Conservation (phyloP, 2,329 filamentous ascomycete genomes). For the Lasiodiplodia hormozganensis region DNA sequence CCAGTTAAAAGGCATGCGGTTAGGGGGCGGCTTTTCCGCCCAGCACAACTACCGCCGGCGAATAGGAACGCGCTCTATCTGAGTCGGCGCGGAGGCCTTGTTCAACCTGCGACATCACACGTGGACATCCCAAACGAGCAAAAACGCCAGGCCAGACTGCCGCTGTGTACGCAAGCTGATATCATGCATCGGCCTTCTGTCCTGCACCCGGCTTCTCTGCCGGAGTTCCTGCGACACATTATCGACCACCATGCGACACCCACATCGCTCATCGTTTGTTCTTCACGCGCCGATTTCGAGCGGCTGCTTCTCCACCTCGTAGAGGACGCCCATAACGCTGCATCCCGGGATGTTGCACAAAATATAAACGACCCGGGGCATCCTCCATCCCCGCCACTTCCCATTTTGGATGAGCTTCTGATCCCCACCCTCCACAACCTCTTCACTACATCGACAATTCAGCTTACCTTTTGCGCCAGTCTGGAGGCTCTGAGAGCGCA, state of each 20-base stretch:
- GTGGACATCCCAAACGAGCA: constrained; percentile 15
- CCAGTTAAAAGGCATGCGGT: background rate
- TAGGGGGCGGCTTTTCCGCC: background rate
- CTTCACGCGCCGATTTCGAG: constrained; percentile 69
- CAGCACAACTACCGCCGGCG: constrained; percentile 12
- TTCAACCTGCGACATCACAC: constrained; percentile 22
- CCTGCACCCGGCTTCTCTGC: constrained; percentile 48
- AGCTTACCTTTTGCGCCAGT: constrained; percentile 75
- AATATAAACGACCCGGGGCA: constrained; percentile 1
- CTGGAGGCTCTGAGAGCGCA: constrained; percentile 80
- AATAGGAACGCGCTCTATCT: constrained; percentile 11
- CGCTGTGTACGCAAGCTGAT: background rate
- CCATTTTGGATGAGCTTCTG: constrained; percentile 53
- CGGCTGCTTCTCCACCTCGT: constrained; percentile 53
- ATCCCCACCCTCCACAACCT: constrained; percentile 72
- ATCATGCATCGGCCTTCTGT: constrained; percentile 14
- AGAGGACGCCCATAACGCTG: constrained; percentile 37
- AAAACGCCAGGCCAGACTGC: background rate
- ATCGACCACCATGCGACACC: constrained; percentile 65
- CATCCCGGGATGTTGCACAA: constrained; percentile 45
- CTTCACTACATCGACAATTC: constrained; percentile 71
- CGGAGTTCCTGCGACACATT: constrained; percentile 64
- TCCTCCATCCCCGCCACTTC: constrained; percentile 31
- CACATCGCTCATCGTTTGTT: constrained; percentile 76
- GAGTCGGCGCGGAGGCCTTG: constrained; percentile 16